Evolutionary conservation across 2,329 filamentous ascomycete genomes (phyloP), one percentile per base, ranked within the genome.

Genomic region (Hypoxylon sp.): DNA sequence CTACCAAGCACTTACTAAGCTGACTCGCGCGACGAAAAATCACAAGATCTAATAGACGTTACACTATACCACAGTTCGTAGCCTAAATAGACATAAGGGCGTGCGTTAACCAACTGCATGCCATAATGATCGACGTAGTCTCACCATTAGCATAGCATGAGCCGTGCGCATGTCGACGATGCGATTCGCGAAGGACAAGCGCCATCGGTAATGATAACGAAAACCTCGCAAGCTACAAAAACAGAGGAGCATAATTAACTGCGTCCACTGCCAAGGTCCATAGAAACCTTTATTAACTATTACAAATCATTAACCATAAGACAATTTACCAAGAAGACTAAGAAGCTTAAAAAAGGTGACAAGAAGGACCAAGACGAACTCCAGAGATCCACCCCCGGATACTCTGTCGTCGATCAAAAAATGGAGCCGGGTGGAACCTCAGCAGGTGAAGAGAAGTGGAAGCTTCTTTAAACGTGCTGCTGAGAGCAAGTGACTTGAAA

Each of bases 381-480:
- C 13, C 30, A 46, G 13, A 62, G 62, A 56, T 59, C 55, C 53
- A 60, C 56, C 52, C 60, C 63, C 63, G 37, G 59, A 65, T 56
- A 53, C 51, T 50, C 53, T 13, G n/a, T 46, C 52, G 43, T 47
- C 44, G 41, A 52, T 39, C 24, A 39, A 22, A 48, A 30, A 46
- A 59, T 28, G 52, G 59, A 41, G 22, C 46, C 28, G 19, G 17
- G 59, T 60, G 59, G 59, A 39, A 39, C 47, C 59, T 54, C 32
- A 13, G 28, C 20, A 47, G 30, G 47, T 20, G 24, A 48, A 55
- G 28, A 19, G 26, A 7, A 7, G 49, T 15, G 46, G 56, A 66
- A 66, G 64, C 64, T 67, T 67, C 54, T 61, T 59, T 56, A 13
- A 44, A 67, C 60, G 57, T 41, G 39, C n/a, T 32, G 15, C 20